Conservation (phyloP, 2,329 filamentous ascomycete species). For the Triangularia setosa region DNA sequence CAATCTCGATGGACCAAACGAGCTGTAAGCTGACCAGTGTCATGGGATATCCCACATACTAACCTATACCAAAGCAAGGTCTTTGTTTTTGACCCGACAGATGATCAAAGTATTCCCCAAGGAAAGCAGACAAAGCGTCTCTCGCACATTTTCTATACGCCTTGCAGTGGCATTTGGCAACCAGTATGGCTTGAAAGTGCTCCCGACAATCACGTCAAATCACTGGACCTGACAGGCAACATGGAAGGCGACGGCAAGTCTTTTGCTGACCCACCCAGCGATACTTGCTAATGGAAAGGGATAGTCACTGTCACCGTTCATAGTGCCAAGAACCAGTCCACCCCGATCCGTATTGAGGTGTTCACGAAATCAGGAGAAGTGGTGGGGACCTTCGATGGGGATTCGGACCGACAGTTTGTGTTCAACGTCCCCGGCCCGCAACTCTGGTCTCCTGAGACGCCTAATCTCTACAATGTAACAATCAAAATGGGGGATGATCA, state of each 20-base stretch:
- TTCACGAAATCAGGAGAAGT: slow-evolving; percentile 35
- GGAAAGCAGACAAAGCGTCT: slow-evolving; percentile 60
- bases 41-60: not conserved
- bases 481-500: slow-evolving; percentile 50
- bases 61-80: slow-evolving; percentile 44
- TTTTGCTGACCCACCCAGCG: not conserved
- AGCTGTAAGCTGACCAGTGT: slow-evolving; percentile 41
- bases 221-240: slow-evolving; percentile 56
- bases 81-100: slow-evolving; percentile 65
- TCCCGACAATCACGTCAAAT: slow-evolving; percentile 52
- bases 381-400: slow-evolving; percentile 37
- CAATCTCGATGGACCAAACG: slow-evolving; percentile 43
- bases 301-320: slow-evolving; percentile 55
- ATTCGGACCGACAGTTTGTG: slow-evolving; percentile 50
- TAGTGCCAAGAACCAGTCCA: slow-evolving; percentile 35
- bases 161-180: slow-evolving; percentile 73
- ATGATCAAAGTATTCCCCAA: slow-evolving; percentile 57
- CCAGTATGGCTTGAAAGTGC: slow-evolving; percentile 67
- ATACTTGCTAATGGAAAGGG: not conserved
- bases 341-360: slow-evolving; percentile 36
- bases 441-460: slow-evolving; percentile 63
- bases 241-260: slow-evolving; percentile 49
- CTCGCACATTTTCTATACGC: slow-evolving; percentile 65
- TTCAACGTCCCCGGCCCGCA: slow-evolving; percentile 52
- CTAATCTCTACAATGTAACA: slow-evolving; percentile 61